Conservation (phyloP, 768 basidiomycete genomes). For the Naganishia vaughanmartiniae region DNA sequence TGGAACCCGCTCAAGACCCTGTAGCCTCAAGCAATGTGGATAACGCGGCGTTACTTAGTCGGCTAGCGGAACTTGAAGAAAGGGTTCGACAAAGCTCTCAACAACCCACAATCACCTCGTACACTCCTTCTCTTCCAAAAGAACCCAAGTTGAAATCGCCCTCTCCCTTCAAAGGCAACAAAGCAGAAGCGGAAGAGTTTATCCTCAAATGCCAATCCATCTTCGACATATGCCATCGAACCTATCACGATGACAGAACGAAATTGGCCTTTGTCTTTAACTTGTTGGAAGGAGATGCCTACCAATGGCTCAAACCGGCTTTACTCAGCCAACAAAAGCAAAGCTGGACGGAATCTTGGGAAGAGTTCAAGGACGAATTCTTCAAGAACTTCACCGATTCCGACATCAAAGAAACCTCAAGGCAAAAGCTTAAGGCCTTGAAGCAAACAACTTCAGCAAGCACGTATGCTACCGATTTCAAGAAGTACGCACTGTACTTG, state of each 20-base stretch:
- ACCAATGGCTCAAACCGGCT: conserved; percentile 13
- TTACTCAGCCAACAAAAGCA: not conserved
- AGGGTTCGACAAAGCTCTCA: too few relatives aligned
- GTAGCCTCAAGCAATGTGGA: too few relatives aligned
- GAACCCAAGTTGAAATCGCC: not conserved
- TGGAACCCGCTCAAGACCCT: too few relatives aligned
- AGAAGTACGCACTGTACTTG: conserved; percentile 5
- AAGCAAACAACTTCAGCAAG: conserved; percentile 4
- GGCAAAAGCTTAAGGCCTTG: not conserved
- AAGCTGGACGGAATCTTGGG: not conserved
- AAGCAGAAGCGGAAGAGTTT: not conserved
- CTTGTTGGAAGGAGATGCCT: conserved; percentile 3
- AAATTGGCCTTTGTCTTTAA: not conserved
- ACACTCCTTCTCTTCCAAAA: not conserved
- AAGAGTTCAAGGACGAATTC: not conserved
- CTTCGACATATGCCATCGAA: conserved; percentile 4
- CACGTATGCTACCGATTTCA: conserved; percentile 5
- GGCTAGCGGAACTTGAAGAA: too few relatives aligned
- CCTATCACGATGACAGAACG: conserved; percentile 7
- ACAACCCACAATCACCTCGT: too few relatives aligned
- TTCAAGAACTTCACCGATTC: conserved; percentile 7
- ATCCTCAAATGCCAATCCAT: conserved; percentile 4
- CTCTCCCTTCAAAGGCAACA: not conserved
- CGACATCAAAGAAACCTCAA: conserved; percentile 3
- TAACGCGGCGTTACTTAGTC: too few relatives aligned